Conservation (phyloP, 1,284 basidiomycete genomes). For the Coniophora puteana region DNA sequence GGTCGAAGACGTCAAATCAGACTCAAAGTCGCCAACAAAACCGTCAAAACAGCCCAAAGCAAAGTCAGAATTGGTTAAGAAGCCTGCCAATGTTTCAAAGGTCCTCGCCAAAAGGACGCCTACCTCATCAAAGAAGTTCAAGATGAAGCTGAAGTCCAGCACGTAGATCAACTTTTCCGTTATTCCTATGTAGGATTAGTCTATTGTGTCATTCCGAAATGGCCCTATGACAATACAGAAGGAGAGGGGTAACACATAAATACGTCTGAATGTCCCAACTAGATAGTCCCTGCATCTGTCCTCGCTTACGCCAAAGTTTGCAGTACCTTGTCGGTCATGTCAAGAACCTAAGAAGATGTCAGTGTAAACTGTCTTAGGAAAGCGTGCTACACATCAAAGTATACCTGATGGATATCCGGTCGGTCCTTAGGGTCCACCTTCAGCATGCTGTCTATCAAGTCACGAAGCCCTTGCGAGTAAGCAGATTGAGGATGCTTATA, state of each 20-base stretch:
- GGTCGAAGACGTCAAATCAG: too few relatives aligned
- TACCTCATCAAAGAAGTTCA: too few relatives aligned
- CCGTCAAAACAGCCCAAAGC: too few relatives aligned
- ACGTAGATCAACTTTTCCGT: too few relatives aligned
- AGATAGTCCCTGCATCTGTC: constrained; percentile 1
- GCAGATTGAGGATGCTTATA: constrained; percentile 82
- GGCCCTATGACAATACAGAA: too few relatives aligned
- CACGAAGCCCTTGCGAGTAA: constrained; percentile 78
- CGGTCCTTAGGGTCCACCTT: constrained; percentile 77
- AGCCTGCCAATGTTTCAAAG: too few relatives aligned
- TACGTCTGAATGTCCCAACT: constrained; percentile 5
- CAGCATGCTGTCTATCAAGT: constrained; percentile 82
- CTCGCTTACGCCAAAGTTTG: constrained; percentile 45
- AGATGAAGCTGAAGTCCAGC: too few relatives aligned
- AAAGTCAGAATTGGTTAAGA: too few relatives aligned
- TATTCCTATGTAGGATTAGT: too few relatives aligned
- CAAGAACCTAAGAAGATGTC: constrained; percentile 54
- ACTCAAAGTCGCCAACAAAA: too few relatives aligned
- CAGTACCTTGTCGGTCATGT: constrained; percentile 62
- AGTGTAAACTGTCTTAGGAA: background rate
- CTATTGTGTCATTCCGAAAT: too few relatives aligned
- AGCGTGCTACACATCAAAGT: constrained; percentile 13
- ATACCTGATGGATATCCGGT: constrained; percentile 81
- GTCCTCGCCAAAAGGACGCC: too few relatives aligned
- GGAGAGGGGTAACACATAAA: constrained; percentile 5